Evolutionary conservation across 2,329 filamentous ascomycete species (phyloP), one percentile per base, ranked within the genome.

Genomic region (Thermochaetoides dissita): DNA sequence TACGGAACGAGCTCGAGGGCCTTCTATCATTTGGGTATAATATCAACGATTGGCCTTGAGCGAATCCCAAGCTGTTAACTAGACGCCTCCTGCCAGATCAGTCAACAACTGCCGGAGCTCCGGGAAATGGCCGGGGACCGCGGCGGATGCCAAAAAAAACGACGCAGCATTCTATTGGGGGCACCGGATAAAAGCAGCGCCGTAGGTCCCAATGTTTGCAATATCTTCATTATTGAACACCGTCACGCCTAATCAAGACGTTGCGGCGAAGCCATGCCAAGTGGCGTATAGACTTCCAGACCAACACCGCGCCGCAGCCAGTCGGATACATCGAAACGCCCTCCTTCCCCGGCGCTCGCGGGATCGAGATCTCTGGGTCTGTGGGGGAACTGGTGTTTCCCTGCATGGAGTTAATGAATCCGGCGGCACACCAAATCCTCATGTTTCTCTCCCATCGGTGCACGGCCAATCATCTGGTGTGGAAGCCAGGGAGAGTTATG

Each of bases 11-110:
- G 47, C 44, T 52, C 29, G 47, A 53, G 46, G 30, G 30, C 36
- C 39, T 53, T 47, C 46, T 45, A 8, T 47, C 50, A 52, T 51
- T 41, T 51, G 51, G 49, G 39, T 51, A 51, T 51, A 53, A 51
- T 50, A 42, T 50, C 36, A 36, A 39, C 43, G 45, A 52, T 52
- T 52, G 51, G 49, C 38, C 35, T 45, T 46, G 43, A 44, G 42
- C 11, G 30, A 8, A 32, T 38, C 36, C 39, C 36, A 38, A 29
- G 31, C 36, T 31, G 5, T 35, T 49, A 45, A 49, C 46, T 50
- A 37, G 37, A 30, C 36, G 29, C 28, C 41, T 35, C 38, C 36
- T 46, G 42, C 45, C 44, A 45, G 39, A 44, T 46, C 46, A 36
- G 39, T 46, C 35, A 10, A 52, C 47, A 51, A 48, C 50, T 53